Conservation (phyloP, 371 early-diverging fungal species). For the Smittium culicis region DNA sequence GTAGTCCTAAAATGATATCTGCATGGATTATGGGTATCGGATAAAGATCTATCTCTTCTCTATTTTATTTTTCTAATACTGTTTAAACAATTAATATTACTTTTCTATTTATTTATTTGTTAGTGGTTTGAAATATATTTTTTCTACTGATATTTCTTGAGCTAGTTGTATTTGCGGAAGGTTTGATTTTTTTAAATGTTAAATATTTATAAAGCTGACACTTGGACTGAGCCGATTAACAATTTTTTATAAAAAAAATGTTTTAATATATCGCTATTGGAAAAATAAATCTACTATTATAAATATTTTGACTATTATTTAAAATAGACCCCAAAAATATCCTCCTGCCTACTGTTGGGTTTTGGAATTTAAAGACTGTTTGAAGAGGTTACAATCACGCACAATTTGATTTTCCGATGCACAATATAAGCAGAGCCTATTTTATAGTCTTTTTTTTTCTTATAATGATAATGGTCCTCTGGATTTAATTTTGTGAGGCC, state of each 20-base stretch:
- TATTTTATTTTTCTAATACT: not conserved
- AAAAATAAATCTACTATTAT: too few relatives aligned
- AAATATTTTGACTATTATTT: not conserved
- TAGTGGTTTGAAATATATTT: not conserved
- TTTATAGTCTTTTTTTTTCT: not conserved
- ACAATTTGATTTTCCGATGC: not conserved
- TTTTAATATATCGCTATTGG: too few relatives aligned
- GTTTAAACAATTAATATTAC: not conserved
- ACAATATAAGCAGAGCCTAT: not conserved
- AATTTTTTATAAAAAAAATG: too few relatives aligned
- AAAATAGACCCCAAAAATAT: not conserved
- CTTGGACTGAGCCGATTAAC: too few relatives aligned
- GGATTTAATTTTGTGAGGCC: not conserved
- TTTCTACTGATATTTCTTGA: not conserved
- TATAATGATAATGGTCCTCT: not conserved
- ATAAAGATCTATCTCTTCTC: not conserved
- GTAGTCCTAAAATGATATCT: not conserved
- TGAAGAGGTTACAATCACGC: not conserved
- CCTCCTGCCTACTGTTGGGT: not conserved
- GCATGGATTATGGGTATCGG: not conserved
- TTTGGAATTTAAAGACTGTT: not conserved
- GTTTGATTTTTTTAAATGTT: not conserved
- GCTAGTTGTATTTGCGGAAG: not conserved
- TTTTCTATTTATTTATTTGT: not conserved
- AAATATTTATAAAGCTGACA: not conserved